Base-by-base conservation (phyloP, 345 rosid species). In the Lepidium didymum region DNA sequence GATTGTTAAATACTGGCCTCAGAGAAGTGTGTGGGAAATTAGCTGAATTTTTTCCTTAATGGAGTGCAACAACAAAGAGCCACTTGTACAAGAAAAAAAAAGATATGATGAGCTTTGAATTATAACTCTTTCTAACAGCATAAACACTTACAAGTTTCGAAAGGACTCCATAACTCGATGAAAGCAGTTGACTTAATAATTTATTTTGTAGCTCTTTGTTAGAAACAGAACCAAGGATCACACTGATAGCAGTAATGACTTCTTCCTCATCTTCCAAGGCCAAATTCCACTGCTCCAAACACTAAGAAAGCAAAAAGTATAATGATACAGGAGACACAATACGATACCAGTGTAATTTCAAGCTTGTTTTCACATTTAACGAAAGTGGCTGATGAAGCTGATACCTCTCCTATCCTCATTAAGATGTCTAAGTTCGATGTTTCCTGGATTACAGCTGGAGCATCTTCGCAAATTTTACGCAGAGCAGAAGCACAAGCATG, bases 211-310 rank as follows among this genome's bases (percentile, higher is more conserved):
- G 80, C 79, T 93, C 98, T 68, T 80, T 83, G 72, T 83, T 85
- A 40, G 84, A 56, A 67, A 90, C 70, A 54, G 90, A 81, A 36
- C 88, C 85, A 70, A 90, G 85, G 74, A 88, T 79, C 69, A 79
- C 72, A 76, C 82, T 88, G 66, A 90, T 83, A 14, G 97, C 97
- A 50, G 83, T 79, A 56, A 86, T 82, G 67, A 90, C 86, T 83
- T 90, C 98, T 77, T 85, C 97, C 80, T 90, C 98, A 66, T 85
- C 97, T 80, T 90, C 94, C 78, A 86, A 78, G 68, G 96, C 83
- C 80, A 90, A 76, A 71, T 77, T 80, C 67, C 79, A 81, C 80
- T 84, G 87, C 73, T 86, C 96, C 83, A 93, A 78, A 69, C 70
- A 69, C 79, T 75, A 62, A 40, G 35, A 52, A 56, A 25, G 9